Conservation (phyloP, 1,284 basidiomycete genomes). For the Sanghuangporus weigelae region DNA sequence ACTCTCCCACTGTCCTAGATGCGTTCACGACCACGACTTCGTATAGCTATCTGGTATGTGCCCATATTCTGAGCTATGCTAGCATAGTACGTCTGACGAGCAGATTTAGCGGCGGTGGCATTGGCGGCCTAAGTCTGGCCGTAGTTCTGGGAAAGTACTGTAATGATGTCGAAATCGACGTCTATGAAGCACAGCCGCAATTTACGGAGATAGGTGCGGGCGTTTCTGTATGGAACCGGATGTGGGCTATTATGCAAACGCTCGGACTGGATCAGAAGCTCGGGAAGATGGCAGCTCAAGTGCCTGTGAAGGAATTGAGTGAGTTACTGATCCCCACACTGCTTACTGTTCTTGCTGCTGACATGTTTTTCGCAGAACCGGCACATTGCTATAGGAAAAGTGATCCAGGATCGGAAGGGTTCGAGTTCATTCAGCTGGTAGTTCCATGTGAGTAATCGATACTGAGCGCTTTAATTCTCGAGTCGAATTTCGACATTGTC, state of each 20-base stretch:
- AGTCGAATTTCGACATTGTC: neutral
- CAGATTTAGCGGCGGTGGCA: slow-evolving; percentile 31
- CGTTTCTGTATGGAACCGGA: slow-evolving; percentile 35
- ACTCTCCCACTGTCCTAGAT: neutral
- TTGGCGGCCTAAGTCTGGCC: slow-evolving; percentile 34
- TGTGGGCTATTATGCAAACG: slow-evolving; percentile 32
- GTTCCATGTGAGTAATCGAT: slow-evolving; percentile 24
- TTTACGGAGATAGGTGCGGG: slow-evolving; percentile 33
- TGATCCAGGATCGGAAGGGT: slow-evolving; percentile 24
- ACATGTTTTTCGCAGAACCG: neutral
- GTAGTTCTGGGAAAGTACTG: slow-evolving; percentile 29
- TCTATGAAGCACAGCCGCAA: slow-evolving; percentile 33
- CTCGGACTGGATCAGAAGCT: slow-evolving; percentile 32
- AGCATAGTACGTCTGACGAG: neutral
- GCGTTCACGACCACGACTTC: neutral
- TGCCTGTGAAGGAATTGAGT: slow-evolving; percentile 12
- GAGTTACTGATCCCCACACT: slow-evolving; percentile 1
- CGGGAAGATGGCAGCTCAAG: slow-evolving; percentile 22
- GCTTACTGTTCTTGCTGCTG: slow-evolving; percentile 15
- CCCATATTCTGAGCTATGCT: neutral
- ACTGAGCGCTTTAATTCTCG: neutral
- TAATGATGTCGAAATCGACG: slow-evolving; percentile 26
- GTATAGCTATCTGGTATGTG: slow-evolving; percentile 11
- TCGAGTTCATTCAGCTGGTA: slow-evolving; percentile 26
- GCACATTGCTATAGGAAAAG: slow-evolving; percentile 24